Percentiles rank a stretch among this genome's conserved stretches.
phyloP scores from a whole-genome alignment of 2,329 filamentous ascomycete genomes.

The Penicillium decumbens region DNA sequence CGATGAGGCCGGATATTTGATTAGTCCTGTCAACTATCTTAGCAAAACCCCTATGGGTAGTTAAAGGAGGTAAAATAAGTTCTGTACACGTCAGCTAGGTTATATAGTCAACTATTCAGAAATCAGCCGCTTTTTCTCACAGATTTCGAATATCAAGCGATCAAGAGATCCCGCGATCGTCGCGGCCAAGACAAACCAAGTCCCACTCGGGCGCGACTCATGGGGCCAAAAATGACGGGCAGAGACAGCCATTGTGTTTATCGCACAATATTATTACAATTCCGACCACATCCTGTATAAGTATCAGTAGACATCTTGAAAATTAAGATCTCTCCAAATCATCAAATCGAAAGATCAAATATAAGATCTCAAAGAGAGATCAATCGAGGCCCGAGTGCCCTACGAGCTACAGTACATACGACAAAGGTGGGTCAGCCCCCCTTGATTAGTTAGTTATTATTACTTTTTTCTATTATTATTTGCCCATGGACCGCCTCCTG shows the following conservation, averaged over 20 bases:
- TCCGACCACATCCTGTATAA: neutral
- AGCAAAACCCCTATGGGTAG: too few species aligned
- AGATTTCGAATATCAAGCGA: neutral
- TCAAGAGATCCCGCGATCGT: neutral
- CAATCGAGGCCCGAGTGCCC: neutral
- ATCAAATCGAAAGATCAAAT: neutral
- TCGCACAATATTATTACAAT: neutral
- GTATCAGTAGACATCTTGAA: neutral
- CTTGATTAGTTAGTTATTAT: neutral
- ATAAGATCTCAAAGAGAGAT: neutral
- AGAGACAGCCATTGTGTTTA: neutral
- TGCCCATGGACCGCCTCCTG: neutral
- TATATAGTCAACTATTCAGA: too few species aligned
- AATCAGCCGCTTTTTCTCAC: too few species aligned
- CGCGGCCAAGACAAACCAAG: neutral
- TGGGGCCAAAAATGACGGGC: neutral
- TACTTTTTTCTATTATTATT: neutral
- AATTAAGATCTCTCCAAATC: neutral
- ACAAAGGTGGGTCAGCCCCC: neutral
- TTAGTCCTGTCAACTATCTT: too few species aligned
- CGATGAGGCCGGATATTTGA: too few species aligned
- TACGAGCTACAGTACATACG: neutral
- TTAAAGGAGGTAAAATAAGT: too few species aligned
- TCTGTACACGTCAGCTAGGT: too few species aligned
- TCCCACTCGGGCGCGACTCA: neutral